Conservation (phyloP, 2,329 filamentous ascomycete species). For the Cadophora sp. region DNA sequence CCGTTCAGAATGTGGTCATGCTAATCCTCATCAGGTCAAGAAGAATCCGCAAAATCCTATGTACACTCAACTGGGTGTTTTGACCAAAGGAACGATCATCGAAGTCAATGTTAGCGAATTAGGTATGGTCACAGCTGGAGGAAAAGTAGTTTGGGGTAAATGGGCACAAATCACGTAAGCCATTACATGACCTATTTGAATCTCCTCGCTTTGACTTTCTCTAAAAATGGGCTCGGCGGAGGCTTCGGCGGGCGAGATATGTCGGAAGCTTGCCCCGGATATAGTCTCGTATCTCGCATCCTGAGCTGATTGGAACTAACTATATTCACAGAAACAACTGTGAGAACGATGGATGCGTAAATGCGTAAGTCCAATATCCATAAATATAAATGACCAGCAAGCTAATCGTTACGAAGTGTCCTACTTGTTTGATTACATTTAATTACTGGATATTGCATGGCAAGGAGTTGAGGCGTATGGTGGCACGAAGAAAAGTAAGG, state of each 20-base stretch:
- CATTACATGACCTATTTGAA: not conserved
- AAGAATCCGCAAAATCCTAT: slow-evolving; percentile 89
- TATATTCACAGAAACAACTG: slow-evolving; percentile 26
- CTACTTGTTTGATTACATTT: slow-evolving; percentile 35
- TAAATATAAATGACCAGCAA: not conserved
- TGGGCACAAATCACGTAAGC: slow-evolving; percentile 70
- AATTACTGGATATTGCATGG: slow-evolving; percentile 27
- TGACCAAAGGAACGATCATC: slow-evolving; percentile 84
- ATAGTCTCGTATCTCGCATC: too few relatives aligned
- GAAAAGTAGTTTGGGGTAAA: slow-evolving; percentile 90
- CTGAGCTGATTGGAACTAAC: not conserved
- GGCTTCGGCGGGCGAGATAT: too few relatives aligned
- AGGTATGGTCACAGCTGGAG: slow-evolving; percentile 86
- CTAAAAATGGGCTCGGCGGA: too few relatives aligned
- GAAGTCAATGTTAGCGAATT: slow-evolving; percentile 95
- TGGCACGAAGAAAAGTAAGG: slow-evolving; percentile 1
- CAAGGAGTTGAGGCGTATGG: slow-evolving; percentile 30
- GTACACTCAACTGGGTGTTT: slow-evolving; percentile 90
- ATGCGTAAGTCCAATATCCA: slow-evolving; percentile 30
- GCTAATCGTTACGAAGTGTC: slow-evolving; percentile 28
- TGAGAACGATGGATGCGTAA: slow-evolving; percentile 36
- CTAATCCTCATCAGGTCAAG: slow-evolving; percentile 50
- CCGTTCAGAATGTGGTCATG: not conserved
- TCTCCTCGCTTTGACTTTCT: too few relatives aligned
- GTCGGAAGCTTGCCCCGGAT: too few relatives aligned